These are phyloP conservation scores for Phoenix dactylifera DNA, from an alignment of 176 grass and related monocot species.

Conservation along the genomic window DNA sequence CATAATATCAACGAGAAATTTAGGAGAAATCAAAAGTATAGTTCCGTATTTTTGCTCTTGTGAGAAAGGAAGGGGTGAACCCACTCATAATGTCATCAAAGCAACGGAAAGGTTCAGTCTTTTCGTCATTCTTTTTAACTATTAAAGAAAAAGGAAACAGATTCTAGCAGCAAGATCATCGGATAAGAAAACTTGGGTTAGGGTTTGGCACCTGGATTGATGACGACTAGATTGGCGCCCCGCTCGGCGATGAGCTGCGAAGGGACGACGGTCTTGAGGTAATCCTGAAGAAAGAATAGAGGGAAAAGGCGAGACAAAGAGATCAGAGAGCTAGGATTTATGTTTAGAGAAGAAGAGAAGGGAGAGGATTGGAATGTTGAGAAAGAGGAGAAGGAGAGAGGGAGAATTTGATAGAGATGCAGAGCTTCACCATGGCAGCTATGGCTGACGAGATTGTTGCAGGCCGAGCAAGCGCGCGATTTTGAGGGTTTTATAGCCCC, in stretches of 20 bases:
- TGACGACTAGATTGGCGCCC: slow-evolving; percentile 82
- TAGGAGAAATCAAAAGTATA: no score
- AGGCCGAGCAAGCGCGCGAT: no score
- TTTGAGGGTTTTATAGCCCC: no score
- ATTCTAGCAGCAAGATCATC: not conserved
- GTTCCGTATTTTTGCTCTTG: no score
- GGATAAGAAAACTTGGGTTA: not conserved
- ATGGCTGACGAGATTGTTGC: no score
- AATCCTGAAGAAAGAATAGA: slow-evolving; percentile 37
- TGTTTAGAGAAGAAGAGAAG: not conserved
- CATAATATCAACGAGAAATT: no score
- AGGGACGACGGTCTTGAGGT: slow-evolving; percentile 78
- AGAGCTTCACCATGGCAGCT: no score
- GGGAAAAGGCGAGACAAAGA: not conserved
- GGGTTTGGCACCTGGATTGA: slow-evolving; percentile 74
- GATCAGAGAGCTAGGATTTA: not conserved
- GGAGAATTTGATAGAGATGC: not conserved
- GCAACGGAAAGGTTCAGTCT: no score
- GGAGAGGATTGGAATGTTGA: no score
- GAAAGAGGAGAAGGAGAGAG: not conserved
- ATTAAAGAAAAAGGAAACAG: not conserved
- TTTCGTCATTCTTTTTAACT: no score
- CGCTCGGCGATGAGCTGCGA: slow-evolving; percentile 87
- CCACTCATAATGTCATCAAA: no score
- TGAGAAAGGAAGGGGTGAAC: no score